Evolutionary conservation across 2,329 filamentous ascomycete species (phyloP).

Genomic region (Penicillium sp.): DNA sequence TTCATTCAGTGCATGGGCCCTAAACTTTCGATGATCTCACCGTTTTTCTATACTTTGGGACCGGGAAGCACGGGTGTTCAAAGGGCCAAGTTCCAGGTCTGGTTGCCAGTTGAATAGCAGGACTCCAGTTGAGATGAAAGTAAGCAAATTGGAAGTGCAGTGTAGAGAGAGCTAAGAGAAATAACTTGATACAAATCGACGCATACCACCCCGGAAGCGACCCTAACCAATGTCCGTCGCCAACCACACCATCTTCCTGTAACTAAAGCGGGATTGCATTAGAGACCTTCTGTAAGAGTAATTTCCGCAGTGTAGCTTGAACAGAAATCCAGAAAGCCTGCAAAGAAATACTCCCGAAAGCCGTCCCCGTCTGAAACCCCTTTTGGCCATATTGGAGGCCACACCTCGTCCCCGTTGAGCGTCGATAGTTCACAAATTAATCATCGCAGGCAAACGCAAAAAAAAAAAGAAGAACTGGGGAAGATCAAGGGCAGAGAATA

Average conservation of each 20-base stretch:
- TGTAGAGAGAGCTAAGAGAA: constrained; percentile 15
- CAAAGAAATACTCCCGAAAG: constrained; percentile 18
- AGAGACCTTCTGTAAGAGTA: constrained; percentile 1
- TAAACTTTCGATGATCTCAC: constrained; percentile 3
- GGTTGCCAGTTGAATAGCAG: background rate
- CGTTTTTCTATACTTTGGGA: background rate
- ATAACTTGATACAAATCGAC: constrained; percentile 35
- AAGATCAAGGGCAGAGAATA: constrained; percentile 12
- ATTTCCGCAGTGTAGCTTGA: constrained; percentile 6
- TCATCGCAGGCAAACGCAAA: constrained; percentile 17
- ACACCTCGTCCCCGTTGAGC: constrained; percentile 32
- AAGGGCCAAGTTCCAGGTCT: background rate
- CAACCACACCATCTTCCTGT: constrained; percentile 28
- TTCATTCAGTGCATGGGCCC: background rate
- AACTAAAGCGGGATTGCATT: constrained; percentile 5
- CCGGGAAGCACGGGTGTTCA: background rate
- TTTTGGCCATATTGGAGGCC: constrained; percentile 22
- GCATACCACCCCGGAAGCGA: constrained; percentile 50
- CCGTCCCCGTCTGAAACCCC: constrained; percentile 14
- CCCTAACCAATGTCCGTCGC: constrained; percentile 48
- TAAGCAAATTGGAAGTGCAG: constrained; percentile 10
- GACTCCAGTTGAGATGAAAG: background rate
- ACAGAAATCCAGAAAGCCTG: constrained; percentile 17
- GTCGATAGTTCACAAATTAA: constrained; percentile 29
- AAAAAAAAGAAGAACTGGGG: constrained; percentile 9